Conservation (phyloP, 116 monocot genomes). For the Cymodocea nodosa region DNA sequence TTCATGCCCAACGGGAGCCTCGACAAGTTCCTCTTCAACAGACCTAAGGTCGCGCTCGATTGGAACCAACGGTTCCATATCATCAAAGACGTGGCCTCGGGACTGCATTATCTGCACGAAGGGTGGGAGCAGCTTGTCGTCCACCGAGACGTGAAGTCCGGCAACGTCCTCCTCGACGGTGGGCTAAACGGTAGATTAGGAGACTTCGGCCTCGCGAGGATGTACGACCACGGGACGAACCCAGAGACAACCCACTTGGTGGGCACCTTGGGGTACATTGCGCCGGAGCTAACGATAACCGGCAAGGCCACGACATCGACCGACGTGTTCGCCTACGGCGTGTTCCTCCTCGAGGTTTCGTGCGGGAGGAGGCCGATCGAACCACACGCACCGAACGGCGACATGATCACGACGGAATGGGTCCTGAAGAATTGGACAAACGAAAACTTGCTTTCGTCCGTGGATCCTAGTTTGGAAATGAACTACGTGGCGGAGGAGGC, state of each 20-base stretch:
- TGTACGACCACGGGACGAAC: slow-evolving; percentile 10
- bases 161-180: slow-evolving; percentile 10
- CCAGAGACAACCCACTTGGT: slow-evolving; percentile 11
- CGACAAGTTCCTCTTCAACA: slow-evolving; percentile 20
- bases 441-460: slow-evolving; percentile 1
- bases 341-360: slow-evolving; percentile 29
- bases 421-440: slow-evolving; percentile 8
- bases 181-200: slow-evolving; percentile 9
- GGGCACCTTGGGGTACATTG: slow-evolving; percentile 13
- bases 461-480: slow-evolving; percentile 14
- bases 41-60: background rate
- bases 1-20: slow-evolving; percentile 38
- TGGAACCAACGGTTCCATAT: slow-evolving; percentile 34
- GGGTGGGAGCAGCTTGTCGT: slow-evolving; percentile 41
- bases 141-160: slow-evolving; percentile 16
- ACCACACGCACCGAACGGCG: background rate
- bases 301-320: slow-evolving; percentile 24
- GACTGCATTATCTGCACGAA: slow-evolving; percentile 39
- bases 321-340: slow-evolving; percentile 39
- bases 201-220: slow-evolving; percentile 13
- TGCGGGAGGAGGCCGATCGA: slow-evolving; percentile 30
- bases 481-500: slow-evolving; percentile 1
- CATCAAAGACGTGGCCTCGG: slow-evolving; percentile 37
- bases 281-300: slow-evolving; percentile 20
- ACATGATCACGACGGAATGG: slow-evolving; percentile 15